Evolutionary conservation across 352 stramenopile species (phyloP).

Genomic region (Nothophytophthora sp.): DNA sequence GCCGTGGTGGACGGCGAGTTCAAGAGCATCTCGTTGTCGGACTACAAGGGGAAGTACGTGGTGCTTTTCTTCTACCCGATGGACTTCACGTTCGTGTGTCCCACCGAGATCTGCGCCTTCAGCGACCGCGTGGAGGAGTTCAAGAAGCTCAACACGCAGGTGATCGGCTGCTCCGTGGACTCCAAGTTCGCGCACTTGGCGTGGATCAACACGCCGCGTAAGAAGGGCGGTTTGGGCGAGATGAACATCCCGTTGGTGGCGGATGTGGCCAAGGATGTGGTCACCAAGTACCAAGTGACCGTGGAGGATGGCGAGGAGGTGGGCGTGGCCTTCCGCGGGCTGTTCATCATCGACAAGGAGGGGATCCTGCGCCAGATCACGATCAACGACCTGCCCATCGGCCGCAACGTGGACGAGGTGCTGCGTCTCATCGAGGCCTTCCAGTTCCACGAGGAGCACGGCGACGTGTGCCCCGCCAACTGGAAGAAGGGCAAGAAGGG

Average conservation of each 20-base stretch:
- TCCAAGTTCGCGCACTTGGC: constrained; percentile 89
- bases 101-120: constrained; percentile 92
- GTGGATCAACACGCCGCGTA: constrained; percentile 90
- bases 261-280: constrained; percentile 90
- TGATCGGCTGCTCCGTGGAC: constrained; percentile 82
- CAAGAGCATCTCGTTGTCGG: constrained; percentile 74
- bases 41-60: constrained; percentile 91
- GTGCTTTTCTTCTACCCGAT: constrained; percentile 94
- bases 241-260: constrained; percentile 92
- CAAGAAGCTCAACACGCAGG: constrained; percentile 70
- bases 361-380: constrained; percentile 84
- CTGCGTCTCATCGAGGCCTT: constrained; percentile 92
- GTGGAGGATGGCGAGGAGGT: constrained; percentile 61
- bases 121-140: constrained; percentile 84
- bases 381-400: constrained; percentile 89
- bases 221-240: constrained; percentile 86
- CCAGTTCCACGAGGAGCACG: constrained; percentile 91
- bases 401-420: constrained; percentile 90
- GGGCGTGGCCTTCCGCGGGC: constrained; percentile 81
- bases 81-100: constrained; percentile 93
- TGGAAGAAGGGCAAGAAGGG: constrained; percentile 90
- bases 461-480: constrained; percentile 89
- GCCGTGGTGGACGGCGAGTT: constrained; percentile 86
- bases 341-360: constrained; percentile 92
- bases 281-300: constrained; percentile 85